Evolutionary conservation across 2,329 filamentous ascomycete species (phyloP).

Genomic region (Ceratocystis huliohia): DNA sequence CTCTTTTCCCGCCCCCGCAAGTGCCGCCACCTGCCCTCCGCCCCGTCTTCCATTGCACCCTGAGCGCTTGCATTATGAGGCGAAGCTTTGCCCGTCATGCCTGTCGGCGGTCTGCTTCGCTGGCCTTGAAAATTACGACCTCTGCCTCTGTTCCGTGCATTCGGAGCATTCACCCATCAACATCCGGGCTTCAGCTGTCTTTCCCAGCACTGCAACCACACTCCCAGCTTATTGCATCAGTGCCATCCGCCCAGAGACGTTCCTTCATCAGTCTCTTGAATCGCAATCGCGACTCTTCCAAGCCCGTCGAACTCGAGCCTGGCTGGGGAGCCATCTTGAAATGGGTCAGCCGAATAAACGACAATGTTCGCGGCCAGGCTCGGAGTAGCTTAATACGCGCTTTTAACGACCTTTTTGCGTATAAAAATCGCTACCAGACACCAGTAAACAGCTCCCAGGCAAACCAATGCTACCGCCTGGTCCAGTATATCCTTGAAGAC

Average conservation of each 20-base stretch:
- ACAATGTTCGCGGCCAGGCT: constrained; percentile 52
- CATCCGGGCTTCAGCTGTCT: not conserved
- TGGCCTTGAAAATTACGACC: constrained; percentile 22
- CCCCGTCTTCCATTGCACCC: not conserved
- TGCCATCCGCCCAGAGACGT: constrained; percentile 1
- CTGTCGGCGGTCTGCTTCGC: constrained; percentile 28
- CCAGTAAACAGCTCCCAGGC: constrained; percentile 55
- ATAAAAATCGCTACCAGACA: constrained; percentile 37
- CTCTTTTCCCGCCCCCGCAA: not conserved
- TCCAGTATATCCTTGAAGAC: constrained; percentile 44
- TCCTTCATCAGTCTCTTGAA: constrained; percentile 13
- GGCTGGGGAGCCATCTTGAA: constrained; percentile 62
- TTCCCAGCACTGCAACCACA: not conserved
- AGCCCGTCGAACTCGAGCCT: constrained; percentile 42
- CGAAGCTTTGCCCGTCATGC: constrained; percentile 35
- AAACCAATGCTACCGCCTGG: constrained; percentile 40
- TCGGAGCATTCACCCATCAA: not conserved
- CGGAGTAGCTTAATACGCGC: constrained; percentile 51
- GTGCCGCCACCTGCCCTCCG: not conserved
- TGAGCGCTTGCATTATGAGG: constrained; percentile 31
- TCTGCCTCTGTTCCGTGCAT: constrained; percentile 24
- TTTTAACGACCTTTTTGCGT: constrained; percentile 50
- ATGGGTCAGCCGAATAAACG: constrained; percentile 48
- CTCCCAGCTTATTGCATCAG: not conserved
- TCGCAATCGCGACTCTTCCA: not conserved